Conservation (phyloP, 106 monocot species). For the Xerophyta viscosa region DNA sequence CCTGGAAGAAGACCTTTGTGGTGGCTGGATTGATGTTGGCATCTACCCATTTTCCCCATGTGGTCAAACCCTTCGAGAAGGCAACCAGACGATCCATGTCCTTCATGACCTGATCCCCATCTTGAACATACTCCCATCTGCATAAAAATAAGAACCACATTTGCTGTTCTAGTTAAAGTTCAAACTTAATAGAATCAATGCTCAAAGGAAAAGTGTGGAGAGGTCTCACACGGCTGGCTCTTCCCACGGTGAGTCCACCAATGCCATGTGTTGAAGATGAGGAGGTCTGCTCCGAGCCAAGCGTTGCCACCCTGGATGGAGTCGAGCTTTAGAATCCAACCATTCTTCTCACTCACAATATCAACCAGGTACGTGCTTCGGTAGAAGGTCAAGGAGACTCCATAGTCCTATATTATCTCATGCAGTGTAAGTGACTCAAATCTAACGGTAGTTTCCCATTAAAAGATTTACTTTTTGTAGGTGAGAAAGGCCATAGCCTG, state of each 20-base stretch:
- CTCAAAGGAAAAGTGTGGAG: neutral
- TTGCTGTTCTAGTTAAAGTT: neutral
- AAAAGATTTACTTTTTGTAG: no score
- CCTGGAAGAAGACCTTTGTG: constrained; percentile 83
- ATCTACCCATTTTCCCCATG: constrained; percentile 91
- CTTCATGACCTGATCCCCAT: constrained; percentile 28
- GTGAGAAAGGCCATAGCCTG: no score
- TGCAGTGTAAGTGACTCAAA: no score
- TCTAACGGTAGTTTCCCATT: no score
- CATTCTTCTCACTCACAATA: constrained; percentile 40
- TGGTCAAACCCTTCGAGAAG: constrained; percentile 63
- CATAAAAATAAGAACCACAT: neutral
- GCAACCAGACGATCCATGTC: constrained; percentile 81
- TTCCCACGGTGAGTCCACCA: constrained; percentile 71
- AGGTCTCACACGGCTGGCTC: constrained; percentile 43
- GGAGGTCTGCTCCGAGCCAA: constrained; percentile 57
- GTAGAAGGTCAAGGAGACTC: constrained; percentile 49
- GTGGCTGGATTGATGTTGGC: constrained; percentile 40
- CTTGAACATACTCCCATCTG: constrained; percentile 80
- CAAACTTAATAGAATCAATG: neutral
- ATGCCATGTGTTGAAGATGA: constrained; percentile 95
- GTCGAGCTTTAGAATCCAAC: constrained; percentile 69
- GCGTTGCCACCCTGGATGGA: constrained; percentile 45
- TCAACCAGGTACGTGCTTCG: constrained; percentile 63
- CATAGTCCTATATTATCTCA: constrained; percentile 56